Evolutionary conservation across 768 basidiomycete species (phyloP), one percentile per base, ranked within the genome.

Genomic region (Trametes cubensis): DNA sequence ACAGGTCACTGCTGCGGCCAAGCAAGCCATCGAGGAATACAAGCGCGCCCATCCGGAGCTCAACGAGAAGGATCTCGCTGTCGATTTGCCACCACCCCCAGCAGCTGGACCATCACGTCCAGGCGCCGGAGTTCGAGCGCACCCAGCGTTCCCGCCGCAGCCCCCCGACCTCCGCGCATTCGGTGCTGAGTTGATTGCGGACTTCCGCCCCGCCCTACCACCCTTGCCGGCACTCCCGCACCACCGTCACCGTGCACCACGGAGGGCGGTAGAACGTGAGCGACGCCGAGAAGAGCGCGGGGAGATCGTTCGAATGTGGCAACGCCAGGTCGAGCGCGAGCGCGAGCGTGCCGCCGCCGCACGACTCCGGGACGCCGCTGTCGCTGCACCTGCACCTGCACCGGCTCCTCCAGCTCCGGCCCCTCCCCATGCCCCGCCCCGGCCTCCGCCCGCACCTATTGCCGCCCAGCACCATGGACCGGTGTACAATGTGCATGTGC

Each of bases 1-100:
- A 1, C 55, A 92, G 90, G 89, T 92, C 40, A 82, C 83, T 53
- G 82, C 77, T 53, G 92, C 91, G 0, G 85, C 84, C 14, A 82
- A 88, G 68, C 79, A 75, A 53, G 89, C 90, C 0, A 71, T 86
- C n/a, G 83, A 80, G n/a, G 81, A 88, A 21, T 83, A 84, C 69
- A 83, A 82, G 65, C 73, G 73, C 26, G 74, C 79, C 4, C 79
- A 90, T 47, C 90, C 90, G 0, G 87, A 92, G 21, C 78, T 85
- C 23, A 79, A 84, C 42, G 83, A 84, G 18, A 75, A 81, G 18
- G 80, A 78, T 26, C 76, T 94, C 69, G 81, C 84, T 64, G 81
- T 92, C 39, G 92, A 92, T 50, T 66, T 87, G 4, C 90, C 65
- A 3, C 70, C 70, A 15, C 73, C 77, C 2, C 75, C 78, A 15